Base-by-base conservation (phyloP, 1,284 basidiomycete genomes). In the Crucibulum parvulum region DNA sequence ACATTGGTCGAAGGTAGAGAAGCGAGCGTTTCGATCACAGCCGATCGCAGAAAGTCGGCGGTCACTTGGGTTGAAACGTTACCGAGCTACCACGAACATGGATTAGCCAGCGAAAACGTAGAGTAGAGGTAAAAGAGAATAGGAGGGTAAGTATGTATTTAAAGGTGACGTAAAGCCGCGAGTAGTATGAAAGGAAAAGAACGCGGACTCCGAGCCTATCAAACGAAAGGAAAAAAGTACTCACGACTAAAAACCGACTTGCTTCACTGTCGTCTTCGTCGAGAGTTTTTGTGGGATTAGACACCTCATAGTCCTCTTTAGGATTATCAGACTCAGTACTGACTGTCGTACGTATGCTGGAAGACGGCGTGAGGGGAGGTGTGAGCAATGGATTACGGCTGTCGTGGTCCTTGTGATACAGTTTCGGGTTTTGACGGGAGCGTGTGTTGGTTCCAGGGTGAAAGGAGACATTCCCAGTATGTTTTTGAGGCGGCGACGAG, bases 301-400 rank as follows among this genome's bases (percentile, higher is more conserved):
- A 58, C 15, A 57, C 62, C 37, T 67, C 66, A 4, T 43, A 41
- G 39, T 67, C 67, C 53, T 35, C 59, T 37, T 24, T 47, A 31
- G 53, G n/a, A 18, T 62, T 67, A 24, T 60, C 62, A 10, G 71
- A 73, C 18, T 74, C 73, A 7, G 66, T 62, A 57, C 75, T 78
- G 34, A 75, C 75, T 2, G 75, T 78, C 2, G 73, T 74, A 36
- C 65, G 65, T 47, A 76, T 72, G 52, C 75, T 77, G 10, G 75
- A 86, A 2, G 86, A 83, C 1, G 85, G 86, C 2, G 85, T 87
- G 43, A 87, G 77, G 8, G 85, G 86, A 37, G 85, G 85, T 0
- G 86, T 87, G 51, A 87, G 72, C 53, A 84, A 76, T 37, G 78
- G 70, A 47, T 79, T 74, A 10, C 70, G 64, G 37, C 67, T 60